Base-by-base conservation (phyloP, 2,329 filamentous ascomycete genomes). In the Alternaria brassicae region DNA sequence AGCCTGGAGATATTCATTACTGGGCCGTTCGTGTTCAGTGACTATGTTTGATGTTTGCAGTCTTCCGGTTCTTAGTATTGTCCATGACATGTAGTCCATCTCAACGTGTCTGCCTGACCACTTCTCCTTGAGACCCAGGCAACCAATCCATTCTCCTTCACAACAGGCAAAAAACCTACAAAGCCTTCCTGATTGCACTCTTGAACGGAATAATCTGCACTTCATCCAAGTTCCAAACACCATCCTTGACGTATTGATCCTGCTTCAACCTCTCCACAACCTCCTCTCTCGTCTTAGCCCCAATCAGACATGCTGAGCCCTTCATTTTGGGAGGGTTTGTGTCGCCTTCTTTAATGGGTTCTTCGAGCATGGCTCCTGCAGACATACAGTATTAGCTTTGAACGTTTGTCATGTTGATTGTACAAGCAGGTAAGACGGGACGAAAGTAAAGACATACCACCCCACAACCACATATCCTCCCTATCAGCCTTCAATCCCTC, bases 171-270 rank as follows among this genome's bases (percentile, higher is more conserved):
- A n/a, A n/a, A n/a, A n/a, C n/a, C 25, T 75, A 80, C 68, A 81
- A 65, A 3, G 77, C 64, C 72, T 79, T 78, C 67, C 81, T 77
- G 48, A 83, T 56, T 34, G 81, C 81, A 56, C 77, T 79, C 75
- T 80, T 82, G 61, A 83, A 83, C 1, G 81, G 81, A 58, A 80
- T 80, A 48, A 83, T 81, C 69, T 82, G 79, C 45, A 81, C 77
- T 74, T 82, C 82, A 9, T 76, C 74, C 71, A 73, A 65, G 81
- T 97, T 91, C 93, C 93, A 97, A 8, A 96, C 92, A 0, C 88
- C 91, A 41, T 78, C 83, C 60, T 80, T 83, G 9, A 84, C 82
- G 79, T 96, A 97, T 9, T 93, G 81, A 79, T 97, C 93, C 48
- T 86, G 83, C 76, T 85, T 86, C 45, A 97, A 75, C 51, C 85